Evolutionary conservation across 1,139 yeast genomes (phyloP).

Genomic region (Keqinozyma sinolaborantium): DNA sequence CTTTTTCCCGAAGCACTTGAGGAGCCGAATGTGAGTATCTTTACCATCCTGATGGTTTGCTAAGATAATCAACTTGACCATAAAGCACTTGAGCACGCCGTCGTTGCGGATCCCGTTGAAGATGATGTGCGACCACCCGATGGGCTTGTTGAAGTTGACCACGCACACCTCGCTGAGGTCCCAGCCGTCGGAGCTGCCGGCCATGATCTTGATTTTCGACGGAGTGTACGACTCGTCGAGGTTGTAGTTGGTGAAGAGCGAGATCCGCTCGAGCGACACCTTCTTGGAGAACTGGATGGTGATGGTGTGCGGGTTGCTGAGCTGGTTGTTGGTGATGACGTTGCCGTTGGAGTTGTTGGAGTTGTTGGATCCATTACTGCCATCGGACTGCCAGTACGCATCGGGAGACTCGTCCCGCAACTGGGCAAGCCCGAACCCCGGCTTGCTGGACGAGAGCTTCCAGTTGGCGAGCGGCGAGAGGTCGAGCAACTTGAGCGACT

Average conservation of each 20-base stretch:
- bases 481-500: constrained; percentile 58
- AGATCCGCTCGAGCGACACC: constrained; percentile 66
- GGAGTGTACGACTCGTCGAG: constrained; percentile 95
- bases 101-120: constrained; percentile 60
- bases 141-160: constrained; percentile 64
- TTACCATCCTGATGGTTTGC: constrained; percentile 95
- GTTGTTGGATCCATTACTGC: constrained; percentile 38
- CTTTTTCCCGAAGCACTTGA: constrained; percentile 43
- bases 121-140: constrained; percentile 81
- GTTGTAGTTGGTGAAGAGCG: constrained; percentile 63
- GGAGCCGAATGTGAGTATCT: constrained; percentile 84
- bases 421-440: constrained; percentile 67
- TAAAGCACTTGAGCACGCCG: constrained; percentile 68
- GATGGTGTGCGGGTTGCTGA: constrained; percentile 78
- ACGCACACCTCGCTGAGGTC: constrained; percentile 75
- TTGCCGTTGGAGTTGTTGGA: constrained; percentile 19
- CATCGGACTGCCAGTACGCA: constrained; percentile 94
- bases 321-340: constrained; percentile 28
- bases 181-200: constrained; percentile 81
- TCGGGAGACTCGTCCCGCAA: constrained; percentile 73
- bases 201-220: constrained; percentile 60
- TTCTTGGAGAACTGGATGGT: constrained; percentile 79
- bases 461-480: constrained; percentile 82
- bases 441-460: constrained; percentile 76
- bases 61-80: constrained; percentile 63